Evolutionary conservation across 805 yeast species (phyloP).

Genomic region (Yarrowia yakushimensis): DNA sequence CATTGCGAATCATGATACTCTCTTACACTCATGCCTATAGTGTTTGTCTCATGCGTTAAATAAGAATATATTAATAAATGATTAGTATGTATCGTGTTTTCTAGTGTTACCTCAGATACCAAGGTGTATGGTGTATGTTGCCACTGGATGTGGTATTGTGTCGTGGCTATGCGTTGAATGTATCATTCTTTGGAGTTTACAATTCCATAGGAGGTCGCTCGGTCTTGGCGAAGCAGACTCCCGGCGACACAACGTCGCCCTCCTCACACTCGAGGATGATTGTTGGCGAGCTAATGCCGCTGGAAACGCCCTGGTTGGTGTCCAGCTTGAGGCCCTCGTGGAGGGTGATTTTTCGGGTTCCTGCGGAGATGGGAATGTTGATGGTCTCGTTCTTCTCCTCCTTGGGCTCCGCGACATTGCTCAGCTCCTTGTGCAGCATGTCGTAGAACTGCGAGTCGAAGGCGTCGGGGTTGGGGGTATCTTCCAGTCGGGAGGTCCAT

Average conservation of each 20-base stretch:
- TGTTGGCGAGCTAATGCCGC: slow-evolving; percentile 29
- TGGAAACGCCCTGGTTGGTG: slow-evolving; percentile 15
- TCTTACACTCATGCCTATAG: no score
- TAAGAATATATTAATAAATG: not conserved
- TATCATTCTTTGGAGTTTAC: not conserved
- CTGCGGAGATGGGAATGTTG: not conserved
- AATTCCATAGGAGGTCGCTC: not conserved
- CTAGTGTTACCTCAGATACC: not conserved
- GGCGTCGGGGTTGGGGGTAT: slow-evolving; percentile 31
- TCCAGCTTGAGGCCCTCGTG: slow-evolving; percentile 24
- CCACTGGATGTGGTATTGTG: not conserved
- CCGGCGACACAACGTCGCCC: slow-evolving; percentile 1
- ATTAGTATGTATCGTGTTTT: not conserved
- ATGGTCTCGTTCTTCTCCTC: slow-evolving; percentile 14
- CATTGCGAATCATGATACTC: no score
- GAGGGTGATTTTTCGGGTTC: slow-evolving; percentile 15
- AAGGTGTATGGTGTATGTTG: not conserved
- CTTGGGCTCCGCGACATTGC: slow-evolving; percentile 12
- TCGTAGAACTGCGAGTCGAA: slow-evolving; percentile 26
- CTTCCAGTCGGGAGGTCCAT: slow-evolving; percentile 32
- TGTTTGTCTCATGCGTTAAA: not conserved
- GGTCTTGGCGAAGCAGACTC: not conserved
- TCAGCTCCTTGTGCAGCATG: not conserved
- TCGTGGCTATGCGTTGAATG: not conserved
- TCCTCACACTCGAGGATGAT: slow-evolving; percentile 31